These are phyloP conservation scores for Davidsoniella eucalypti DNA, from an alignment of 2,329 filamentous ascomycete species.

Conservation along the genomic window DNA sequence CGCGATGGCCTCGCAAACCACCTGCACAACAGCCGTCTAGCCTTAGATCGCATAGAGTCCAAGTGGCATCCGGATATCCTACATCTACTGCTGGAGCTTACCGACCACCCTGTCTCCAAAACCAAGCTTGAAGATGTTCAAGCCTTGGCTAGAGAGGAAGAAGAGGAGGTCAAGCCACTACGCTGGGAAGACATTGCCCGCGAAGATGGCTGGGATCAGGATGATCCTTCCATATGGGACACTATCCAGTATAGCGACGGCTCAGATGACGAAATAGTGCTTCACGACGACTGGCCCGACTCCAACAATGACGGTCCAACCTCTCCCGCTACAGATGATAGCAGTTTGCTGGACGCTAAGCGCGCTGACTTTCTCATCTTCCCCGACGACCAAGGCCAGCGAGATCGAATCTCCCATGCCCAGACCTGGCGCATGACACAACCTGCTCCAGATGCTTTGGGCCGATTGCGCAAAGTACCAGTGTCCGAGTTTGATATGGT, in stretches of 20 bases:
- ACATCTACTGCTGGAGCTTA: slow-evolving; percentile 62
- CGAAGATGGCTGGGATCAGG: slow-evolving; percentile 52
- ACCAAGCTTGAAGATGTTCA: slow-evolving; percentile 49
- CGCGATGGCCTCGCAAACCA: slow-evolving; percentile 66
- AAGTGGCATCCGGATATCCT: slow-evolving; percentile 68
- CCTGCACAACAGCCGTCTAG: slow-evolving; percentile 40
- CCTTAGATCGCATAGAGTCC: slow-evolving; percentile 34
- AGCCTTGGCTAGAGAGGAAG: slow-evolving; percentile 20
- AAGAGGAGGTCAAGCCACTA: slow-evolving; percentile 31
- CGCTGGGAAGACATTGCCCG: slow-evolving; percentile 67
- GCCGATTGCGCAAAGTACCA: slow-evolving; percentile 23
- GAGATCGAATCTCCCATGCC: slow-evolving; percentile 19
- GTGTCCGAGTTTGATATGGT: slow-evolving; percentile 58
- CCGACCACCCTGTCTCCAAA: slow-evolving; percentile 60
- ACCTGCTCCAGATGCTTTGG: slow-evolving; percentile 21
- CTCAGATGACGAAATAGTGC: slow-evolving; percentile 36
- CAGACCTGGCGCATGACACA: slow-evolving; percentile 23
- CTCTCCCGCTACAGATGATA: slow-evolving; percentile 13
- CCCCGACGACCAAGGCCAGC: slow-evolving; percentile 19
- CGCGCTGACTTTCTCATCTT: slow-evolving; percentile 22
- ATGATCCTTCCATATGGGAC: slow-evolving; percentile 52
- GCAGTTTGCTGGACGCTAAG: background rate
- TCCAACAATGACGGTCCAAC: slow-evolving; percentile 23
- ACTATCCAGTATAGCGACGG: slow-evolving; percentile 51
- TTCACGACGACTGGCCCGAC: slow-evolving; percentile 21